Evolutionary conservation across 768 basidiomycete species (phyloP).

Genomic region (Tylopilus plumbeoviolaceoides): DNA sequence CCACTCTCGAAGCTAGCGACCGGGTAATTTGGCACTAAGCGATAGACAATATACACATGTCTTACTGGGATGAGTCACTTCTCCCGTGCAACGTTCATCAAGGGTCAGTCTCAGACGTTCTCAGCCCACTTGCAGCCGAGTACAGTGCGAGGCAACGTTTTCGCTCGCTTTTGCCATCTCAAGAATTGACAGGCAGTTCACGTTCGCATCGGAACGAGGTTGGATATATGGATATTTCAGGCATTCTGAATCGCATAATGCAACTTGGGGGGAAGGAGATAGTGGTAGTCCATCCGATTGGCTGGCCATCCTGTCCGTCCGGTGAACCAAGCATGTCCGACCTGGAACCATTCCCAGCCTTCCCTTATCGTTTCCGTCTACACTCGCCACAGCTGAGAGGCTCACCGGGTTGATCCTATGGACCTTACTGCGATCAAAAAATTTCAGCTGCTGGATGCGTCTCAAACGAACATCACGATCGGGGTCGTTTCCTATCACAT

Average conservation of each 20-base stretch:
- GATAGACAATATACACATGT: neutral
- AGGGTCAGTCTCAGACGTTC: neutral
- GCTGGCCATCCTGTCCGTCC: neutral
- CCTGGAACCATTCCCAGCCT: neutral
- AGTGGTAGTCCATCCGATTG: conserved; percentile 4
- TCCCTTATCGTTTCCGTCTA: neutral
- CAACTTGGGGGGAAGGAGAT: neutral
- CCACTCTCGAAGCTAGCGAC: neutral
- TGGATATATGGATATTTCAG: too few species aligned
- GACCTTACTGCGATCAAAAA: too few species aligned
- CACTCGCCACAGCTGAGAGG: too few species aligned
- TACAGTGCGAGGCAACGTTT: neutral
- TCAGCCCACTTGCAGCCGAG: neutral
- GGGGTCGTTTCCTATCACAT: too few species aligned
- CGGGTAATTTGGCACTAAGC: neutral
- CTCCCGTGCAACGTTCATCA: neutral
- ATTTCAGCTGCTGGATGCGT: too few species aligned
- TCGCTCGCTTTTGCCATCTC: neutral
- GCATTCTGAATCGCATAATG: neutral
- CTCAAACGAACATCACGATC: too few species aligned
- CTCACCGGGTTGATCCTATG: too few species aligned
- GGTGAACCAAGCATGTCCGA: neutral
- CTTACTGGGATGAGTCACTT: neutral
- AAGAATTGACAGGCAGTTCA: neutral
- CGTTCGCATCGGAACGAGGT: neutral